Evolutionary conservation across 768 basidiomycete genomes (phyloP).

Genomic region (Phylloporus arenicola): DNA sequence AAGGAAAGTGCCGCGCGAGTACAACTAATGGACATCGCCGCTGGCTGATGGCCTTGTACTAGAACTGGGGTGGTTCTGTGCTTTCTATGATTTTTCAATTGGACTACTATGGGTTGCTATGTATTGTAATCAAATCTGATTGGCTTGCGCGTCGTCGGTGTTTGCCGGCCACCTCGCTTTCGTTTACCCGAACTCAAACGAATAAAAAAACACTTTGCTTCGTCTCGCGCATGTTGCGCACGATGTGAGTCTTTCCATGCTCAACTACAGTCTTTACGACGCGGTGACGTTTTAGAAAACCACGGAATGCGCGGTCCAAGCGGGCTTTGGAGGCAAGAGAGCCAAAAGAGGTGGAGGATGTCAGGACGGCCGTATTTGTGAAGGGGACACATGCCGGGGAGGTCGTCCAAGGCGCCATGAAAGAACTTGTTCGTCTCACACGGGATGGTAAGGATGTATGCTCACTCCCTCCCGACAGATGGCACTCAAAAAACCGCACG

Average conservation of each 20-base stretch:
- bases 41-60: too few species aligned
- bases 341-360: constrained; percentile 86
- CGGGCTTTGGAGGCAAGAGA: constrained; percentile 80
- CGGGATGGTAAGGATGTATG: background rate
- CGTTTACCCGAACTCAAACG: too few species aligned
- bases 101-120: too few species aligned
- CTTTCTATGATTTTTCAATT: too few species aligned
- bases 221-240: constrained; percentile 30
- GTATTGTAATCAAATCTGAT: too few species aligned
- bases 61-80: too few species aligned
- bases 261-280: background rate
- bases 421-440: constrained; percentile 69
- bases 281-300: constrained; percentile 50
- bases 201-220: too few species aligned
- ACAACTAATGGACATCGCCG: too few species aligned
- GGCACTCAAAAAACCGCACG: constrained; percentile 87
- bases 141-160: too few species aligned
- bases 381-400: constrained; percentile 84
- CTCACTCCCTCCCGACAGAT: constrained; percentile 49
- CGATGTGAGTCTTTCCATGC: constrained; percentile 22
- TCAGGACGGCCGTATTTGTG: constrained; percentile 85
- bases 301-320: constrained; percentile 94
- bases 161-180: too few species aligned
- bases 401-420: constrained; percentile 73
- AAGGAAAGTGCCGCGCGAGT: too few species aligned